Percentiles rank a stretch among this genome's conserved stretches.
Conservation (phyloP, 805 yeast species). For the Lachancea mirantina region DNA sequence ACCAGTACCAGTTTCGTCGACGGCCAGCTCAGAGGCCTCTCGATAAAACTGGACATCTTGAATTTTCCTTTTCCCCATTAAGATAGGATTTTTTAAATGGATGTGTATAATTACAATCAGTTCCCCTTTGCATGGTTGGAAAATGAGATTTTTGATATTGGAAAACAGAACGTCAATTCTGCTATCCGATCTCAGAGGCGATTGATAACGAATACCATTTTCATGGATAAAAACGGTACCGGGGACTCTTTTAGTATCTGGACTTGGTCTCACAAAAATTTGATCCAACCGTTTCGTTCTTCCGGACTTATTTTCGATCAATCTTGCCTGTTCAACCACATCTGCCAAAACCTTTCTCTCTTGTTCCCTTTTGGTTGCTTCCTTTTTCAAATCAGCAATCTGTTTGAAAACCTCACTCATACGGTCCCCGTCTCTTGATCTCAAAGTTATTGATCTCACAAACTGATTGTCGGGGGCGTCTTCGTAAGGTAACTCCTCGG, state of each 20-base stretch:
- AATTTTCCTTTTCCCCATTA: constrained; percentile 93
- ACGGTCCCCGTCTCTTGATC: constrained; percentile 86
- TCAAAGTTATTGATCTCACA: constrained; percentile 75
- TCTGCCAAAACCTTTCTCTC: constrained; percentile 91
- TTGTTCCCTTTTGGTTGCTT: constrained; percentile 80
- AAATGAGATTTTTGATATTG: constrained; percentile 87
- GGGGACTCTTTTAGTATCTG: constrained; percentile 93
- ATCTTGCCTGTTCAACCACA: constrained; percentile 84
- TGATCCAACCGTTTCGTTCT: constrained; percentile 83
- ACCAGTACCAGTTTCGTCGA: constrained; percentile 95
- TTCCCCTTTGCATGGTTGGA: constrained; percentile 95
- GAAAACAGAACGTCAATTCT: constrained; percentile 81
- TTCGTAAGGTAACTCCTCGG: constrained; percentile 84
- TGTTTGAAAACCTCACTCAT: constrained; percentile 85
- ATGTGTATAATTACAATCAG: constrained; percentile 86
- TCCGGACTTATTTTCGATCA: constrained; percentile 73
- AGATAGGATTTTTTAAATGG: constrained; percentile 84
- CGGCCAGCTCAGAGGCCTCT: constrained; percentile 92
- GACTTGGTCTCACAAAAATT: constrained; percentile 89
- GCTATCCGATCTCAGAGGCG: constrained; percentile 77
- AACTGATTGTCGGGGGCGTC: constrained; percentile 81
- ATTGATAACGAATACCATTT: constrained; percentile 91
- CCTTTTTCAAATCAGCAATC: constrained; percentile 87
- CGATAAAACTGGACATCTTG: constrained; percentile 93
- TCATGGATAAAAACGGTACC: constrained; percentile 89